Percentiles rank a stretch among this genome's conserved stretches.
Conservation (phyloP, 139 green algal species). For the Micractinium sp. region DNA sequence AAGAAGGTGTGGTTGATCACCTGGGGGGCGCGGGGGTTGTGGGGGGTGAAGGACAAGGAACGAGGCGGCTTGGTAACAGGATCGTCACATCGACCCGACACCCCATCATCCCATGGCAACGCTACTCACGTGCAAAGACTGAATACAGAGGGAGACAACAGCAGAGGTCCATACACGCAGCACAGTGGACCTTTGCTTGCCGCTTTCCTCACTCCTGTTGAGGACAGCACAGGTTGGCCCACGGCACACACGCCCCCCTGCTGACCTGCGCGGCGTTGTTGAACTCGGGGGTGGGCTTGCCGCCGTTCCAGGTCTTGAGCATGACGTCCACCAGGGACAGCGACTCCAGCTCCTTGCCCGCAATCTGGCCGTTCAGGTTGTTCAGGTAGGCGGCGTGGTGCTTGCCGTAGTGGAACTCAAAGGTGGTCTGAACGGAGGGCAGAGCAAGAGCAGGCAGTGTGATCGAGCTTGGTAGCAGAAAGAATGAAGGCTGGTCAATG, state of each 20-base stretch:
- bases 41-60: neutral
- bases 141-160: too few relatives aligned
- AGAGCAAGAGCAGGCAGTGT: neutral
- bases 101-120: too few relatives aligned
- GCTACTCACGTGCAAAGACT: too few relatives aligned
- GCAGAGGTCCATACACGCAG: too few relatives aligned
- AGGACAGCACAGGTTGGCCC: too few relatives aligned
- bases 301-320: conserved; percentile 82
- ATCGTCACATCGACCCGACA: too few relatives aligned
- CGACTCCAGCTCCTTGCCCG: conserved; percentile 83
- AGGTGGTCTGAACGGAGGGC: conserved; percentile 47
- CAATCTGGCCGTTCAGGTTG: conserved; percentile 97
- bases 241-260: neutral
- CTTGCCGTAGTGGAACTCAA: conserved; percentile 96
- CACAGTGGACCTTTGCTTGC: too few relatives aligned
- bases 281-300: conserved; percentile 89
- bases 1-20: conserved; percentile 97
- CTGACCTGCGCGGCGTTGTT: conserved; percentile 92
- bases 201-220: too few relatives aligned
- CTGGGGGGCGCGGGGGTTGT: conserved; percentile 45
- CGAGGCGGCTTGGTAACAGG: too few relatives aligned
- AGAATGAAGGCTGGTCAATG: neutral
- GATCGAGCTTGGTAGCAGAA: neutral
- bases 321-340: conserved; percentile 91
- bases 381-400: conserved; percentile 89